phyloP scores from a whole-genome alignment of 371 early-diverging fungal genomes.

The Mucor lusitanicus region DNA sequence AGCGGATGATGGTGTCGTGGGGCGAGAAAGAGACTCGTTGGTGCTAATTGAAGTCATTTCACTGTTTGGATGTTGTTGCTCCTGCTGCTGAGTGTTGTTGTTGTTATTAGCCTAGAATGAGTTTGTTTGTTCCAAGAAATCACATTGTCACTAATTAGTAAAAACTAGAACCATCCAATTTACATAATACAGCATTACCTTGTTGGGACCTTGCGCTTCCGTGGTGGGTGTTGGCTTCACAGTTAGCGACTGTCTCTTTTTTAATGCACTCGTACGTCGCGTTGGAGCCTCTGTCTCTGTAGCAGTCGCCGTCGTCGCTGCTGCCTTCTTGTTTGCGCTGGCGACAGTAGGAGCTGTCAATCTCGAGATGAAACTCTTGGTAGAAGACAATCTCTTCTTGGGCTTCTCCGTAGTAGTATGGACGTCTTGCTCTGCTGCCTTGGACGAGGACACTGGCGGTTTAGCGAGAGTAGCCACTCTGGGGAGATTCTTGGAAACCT shows the following conservation, averaged over 20 bases:
- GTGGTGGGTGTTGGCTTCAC: neutral
- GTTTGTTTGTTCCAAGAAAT: neutral
- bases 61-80: neutral
- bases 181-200: neutral
- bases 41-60: neutral
- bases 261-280: neutral
- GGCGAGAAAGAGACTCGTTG: neutral
- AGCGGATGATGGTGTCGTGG: neutral
- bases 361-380: slow-evolving; percentile 18
- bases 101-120: neutral
- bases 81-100: neutral
- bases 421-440: neutral
- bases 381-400: slow-evolving; percentile 12
- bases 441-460: neutral
- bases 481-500: slow-evolving; percentile 4
- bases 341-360: slow-evolving; percentile 21
- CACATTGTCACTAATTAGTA: neutral
- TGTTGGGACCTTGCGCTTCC: neutral
- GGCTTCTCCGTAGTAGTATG: neutral
- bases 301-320: neutral
- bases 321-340: slow-evolving; percentile 18
- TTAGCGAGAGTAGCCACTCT: slow-evolving; percentile 4
- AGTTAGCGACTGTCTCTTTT: neutral
- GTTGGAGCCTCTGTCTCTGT: neutral
- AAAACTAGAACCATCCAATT: neutral